Evolutionary conservation across 495 filamentous ascomycete genomes (phyloP).

Genomic region (Aspergillus incahuasiensis): DNA sequence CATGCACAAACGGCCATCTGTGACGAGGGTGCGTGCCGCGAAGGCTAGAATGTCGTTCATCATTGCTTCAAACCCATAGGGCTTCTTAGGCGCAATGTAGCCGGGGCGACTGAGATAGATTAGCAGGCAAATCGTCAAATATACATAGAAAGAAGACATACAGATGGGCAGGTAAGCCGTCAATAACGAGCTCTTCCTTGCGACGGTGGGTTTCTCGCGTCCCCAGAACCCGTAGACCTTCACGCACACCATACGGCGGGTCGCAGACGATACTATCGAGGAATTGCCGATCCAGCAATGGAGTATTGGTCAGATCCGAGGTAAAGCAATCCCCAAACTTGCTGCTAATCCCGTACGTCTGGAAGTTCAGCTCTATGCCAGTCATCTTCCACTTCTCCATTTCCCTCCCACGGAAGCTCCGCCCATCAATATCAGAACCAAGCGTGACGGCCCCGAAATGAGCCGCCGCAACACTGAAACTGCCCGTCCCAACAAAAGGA

Average conservation of each 20-base stretch:
- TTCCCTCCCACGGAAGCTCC: slow-evolving; percentile 72
- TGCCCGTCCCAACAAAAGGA: slow-evolving; percentile 91
- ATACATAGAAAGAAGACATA: slow-evolving; percentile 33
- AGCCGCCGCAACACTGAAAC: slow-evolving; percentile 79
- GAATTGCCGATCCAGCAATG: slow-evolving; percentile 53
- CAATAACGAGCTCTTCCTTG: slow-evolving; percentile 57
- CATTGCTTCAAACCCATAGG: slow-evolving; percentile 88
- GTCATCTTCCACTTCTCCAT: slow-evolving; percentile 39
- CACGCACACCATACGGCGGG: slow-evolving; percentile 94
- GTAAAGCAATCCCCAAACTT: slow-evolving; percentile 72
- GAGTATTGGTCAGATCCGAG: slow-evolving; percentile 85
- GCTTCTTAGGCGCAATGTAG: slow-evolving; percentile 86
- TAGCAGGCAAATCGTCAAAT: background rate
- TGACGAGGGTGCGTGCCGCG: slow-evolving; percentile 71
- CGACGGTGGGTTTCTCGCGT: slow-evolving; percentile 57
- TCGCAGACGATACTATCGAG: slow-evolving; percentile 96
- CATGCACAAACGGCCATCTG: slow-evolving; percentile 75
- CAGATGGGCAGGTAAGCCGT: slow-evolving; percentile 68
- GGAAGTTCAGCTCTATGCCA: slow-evolving; percentile 68
- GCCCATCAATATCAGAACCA: slow-evolving; percentile 90
- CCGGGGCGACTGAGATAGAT: slow-evolving; percentile 50
- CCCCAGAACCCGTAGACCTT: slow-evolving; percentile 84
- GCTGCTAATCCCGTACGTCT: slow-evolving; percentile 68
- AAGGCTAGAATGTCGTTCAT: slow-evolving; percentile 85
- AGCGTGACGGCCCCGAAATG: slow-evolving; percentile 79